phyloP scores from a whole-genome alignment of 805 yeast genomes.

The Wickerhamomyces alni region DNA sequence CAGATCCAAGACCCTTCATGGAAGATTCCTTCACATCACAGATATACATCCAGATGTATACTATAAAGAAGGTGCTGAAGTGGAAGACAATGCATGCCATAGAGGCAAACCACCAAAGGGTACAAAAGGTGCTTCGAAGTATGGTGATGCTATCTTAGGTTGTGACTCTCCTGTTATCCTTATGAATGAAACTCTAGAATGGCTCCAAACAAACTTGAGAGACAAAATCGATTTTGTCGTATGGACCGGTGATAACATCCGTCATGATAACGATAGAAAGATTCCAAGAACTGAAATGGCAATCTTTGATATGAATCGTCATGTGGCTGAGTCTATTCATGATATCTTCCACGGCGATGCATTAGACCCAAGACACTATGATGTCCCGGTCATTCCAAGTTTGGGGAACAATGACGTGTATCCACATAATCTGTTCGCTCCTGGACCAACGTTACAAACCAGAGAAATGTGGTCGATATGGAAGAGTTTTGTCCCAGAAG shows the following conservation, averaged over 20 bases:
- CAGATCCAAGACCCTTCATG: constrained; percentile 34
- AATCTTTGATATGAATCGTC: constrained; percentile 63
- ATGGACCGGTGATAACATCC: constrained; percentile 88
- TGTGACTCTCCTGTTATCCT: constrained; percentile 71
- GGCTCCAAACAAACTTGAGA: constrained; percentile 58
- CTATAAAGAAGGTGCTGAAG: constrained; percentile 46
- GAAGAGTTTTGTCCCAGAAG: constrained; percentile 68
- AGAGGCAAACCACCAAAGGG: constrained; percentile 26
- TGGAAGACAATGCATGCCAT: constrained; percentile 51
- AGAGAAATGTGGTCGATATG: constrained; percentile 71
- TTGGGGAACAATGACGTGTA: constrained; percentile 85
- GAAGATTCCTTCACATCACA: constrained; percentile 79
- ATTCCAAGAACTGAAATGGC: constrained; percentile 69
- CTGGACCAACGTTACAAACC: constrained; percentile 87
- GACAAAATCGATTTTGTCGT: constrained; percentile 81
- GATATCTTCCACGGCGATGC: constrained; percentile 39
- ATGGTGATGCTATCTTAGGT: constrained; percentile 70
- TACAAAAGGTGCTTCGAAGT: constrained; percentile 50
- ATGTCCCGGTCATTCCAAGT: constrained; percentile 56
- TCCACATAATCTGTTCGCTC: constrained; percentile 80
- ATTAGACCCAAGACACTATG: constrained; percentile 37
- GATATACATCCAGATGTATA: constrained; percentile 81
- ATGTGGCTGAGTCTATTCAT: constrained; percentile 47
- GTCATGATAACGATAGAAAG: constrained; percentile 76
- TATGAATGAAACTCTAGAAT: constrained; percentile 55